A percentile compares a stretch with the other conserved stretches of the same genome.
These are phyloP conservation scores for Saccharomycopsis olivae DNA, from an alignment of 805 yeast species.

Conservation along the genomic window DNA sequence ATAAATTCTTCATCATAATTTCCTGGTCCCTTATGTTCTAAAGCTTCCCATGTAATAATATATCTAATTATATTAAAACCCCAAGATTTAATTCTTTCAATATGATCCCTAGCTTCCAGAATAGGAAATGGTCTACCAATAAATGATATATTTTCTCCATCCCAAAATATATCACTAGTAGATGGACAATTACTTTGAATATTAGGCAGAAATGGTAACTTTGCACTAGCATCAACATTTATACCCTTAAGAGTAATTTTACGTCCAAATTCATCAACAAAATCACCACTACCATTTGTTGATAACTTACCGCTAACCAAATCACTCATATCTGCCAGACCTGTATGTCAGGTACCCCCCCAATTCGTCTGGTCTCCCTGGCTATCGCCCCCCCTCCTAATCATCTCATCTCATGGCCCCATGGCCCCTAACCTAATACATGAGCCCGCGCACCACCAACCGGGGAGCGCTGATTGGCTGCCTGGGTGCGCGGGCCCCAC, in stretches of 20 bases:
- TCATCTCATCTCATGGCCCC: too few relatives aligned
- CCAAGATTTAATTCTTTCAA: constrained; percentile 60
- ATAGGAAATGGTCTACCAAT: constrained; percentile 75
- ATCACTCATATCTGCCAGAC: too few relatives aligned
- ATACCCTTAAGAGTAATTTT: constrained; percentile 65
- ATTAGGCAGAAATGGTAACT: constrained; percentile 54
- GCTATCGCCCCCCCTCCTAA: too few relatives aligned
- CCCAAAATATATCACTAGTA: constrained; percentile 36
- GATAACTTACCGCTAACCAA: too few relatives aligned
- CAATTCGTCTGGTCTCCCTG: too few relatives aligned
- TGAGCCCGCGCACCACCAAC: too few relatives aligned
- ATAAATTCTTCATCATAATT: constrained; percentile 68
- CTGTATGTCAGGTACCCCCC: too few relatives aligned
- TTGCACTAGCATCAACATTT: constrained; percentile 66
- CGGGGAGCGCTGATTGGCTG: too few relatives aligned
- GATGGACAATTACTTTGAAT: constrained; percentile 29
- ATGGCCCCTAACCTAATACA: too few relatives aligned
- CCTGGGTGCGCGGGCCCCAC: too few relatives aligned
- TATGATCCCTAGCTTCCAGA: constrained; percentile 59
- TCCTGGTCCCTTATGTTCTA: constrained; percentile 85
- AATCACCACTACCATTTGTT: constrained; percentile 43
- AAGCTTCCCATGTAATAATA: constrained; percentile 82
- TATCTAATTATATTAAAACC: constrained; percentile 77
- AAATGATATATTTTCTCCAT: constrained; percentile 70
- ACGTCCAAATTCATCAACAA: constrained; percentile 47